Evolutionary conservation across 1,139 yeast genomes (phyloP).

Genomic region (Yamadazyma friedrichii): DNA sequence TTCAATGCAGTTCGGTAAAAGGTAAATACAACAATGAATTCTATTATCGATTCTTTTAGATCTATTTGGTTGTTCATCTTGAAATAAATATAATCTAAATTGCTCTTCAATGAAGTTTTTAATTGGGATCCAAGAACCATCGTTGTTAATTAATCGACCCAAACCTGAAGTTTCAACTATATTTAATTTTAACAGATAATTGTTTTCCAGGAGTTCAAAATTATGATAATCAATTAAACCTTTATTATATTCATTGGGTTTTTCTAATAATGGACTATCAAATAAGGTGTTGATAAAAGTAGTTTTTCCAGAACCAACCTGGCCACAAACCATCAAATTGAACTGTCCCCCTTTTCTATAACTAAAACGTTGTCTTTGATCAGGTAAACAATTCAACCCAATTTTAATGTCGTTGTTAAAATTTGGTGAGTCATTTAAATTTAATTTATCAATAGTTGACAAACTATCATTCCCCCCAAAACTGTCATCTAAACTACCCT

Average conservation of each 20-base stretch:
- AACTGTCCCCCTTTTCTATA: conserved; percentile 33
- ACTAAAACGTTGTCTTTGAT: conserved; percentile 21
- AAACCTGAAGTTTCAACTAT: conserved; percentile 41
- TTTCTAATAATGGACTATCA: conserved; percentile 18
- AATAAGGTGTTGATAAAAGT: conserved; percentile 66
- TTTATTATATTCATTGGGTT: conserved; percentile 17
- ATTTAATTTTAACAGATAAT: conserved; percentile 48
- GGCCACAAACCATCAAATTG: conserved; percentile 75
- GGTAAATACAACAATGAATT: conserved; percentile 76
- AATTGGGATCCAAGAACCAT: conserved; percentile 57
- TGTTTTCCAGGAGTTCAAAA: conserved; percentile 49
- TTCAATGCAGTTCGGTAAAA: conserved; percentile 57
- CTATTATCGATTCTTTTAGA: conserved; percentile 49
- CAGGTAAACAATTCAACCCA: conserved; percentile 28
- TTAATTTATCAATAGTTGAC: no score
- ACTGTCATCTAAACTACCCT: not conserved
- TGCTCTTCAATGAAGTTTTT: conserved; percentile 61
- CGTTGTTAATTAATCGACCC: conserved; percentile 38
- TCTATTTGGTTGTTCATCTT: conserved; percentile 73
- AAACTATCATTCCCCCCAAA: no score
- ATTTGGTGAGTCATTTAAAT: no score
- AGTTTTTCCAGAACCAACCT: conserved; percentile 78
- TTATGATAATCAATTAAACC: conserved; percentile 32
- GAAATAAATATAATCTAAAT: conserved; percentile 55
- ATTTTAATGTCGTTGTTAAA: conserved; percentile 7